These are phyloP conservation scores for Zygotorulaspora mrakii DNA, from an alignment of 1,139 yeast species.

Conservation along the genomic window DNA sequence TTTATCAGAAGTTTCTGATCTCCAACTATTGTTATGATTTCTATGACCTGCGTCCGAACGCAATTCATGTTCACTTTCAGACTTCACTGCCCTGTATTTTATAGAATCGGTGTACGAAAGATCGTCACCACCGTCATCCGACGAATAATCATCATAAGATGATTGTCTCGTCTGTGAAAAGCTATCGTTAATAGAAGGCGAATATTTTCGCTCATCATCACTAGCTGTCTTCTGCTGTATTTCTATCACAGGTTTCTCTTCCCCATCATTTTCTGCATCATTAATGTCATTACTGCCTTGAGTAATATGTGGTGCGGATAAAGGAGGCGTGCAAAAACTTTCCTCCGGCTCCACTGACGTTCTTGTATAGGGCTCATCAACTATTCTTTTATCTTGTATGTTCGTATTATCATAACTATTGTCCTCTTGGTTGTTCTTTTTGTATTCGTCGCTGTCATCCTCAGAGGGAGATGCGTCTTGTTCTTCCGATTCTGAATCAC, in stretches of 20 bases:
- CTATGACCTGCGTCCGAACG: neutral
- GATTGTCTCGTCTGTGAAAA: neutral
- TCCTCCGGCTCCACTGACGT: too few species aligned
- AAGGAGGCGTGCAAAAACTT: too few species aligned
- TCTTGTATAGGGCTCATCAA: too few species aligned
- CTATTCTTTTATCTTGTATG: too few species aligned
- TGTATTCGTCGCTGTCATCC: neutral
- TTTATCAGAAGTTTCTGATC: too few species aligned
- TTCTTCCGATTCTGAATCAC: neutral
- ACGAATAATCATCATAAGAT: slow-evolving; percentile 3
- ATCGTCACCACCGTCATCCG: slow-evolving; percentile 17
- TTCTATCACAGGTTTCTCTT: too few species aligned
- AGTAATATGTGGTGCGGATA: too few species aligned
- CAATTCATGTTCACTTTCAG: slow-evolving; percentile 7
- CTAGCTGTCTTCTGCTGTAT: too few species aligned
- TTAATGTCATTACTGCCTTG: too few species aligned
- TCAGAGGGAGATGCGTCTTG: neutral
- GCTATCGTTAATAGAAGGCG: too few species aligned
- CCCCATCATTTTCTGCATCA: neutral
- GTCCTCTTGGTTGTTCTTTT: neutral
- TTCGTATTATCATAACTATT: neutral
- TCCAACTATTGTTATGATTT: too few species aligned
- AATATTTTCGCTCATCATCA: too few species aligned
- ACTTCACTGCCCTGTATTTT: slow-evolving; percentile 12
- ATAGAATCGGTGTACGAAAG: slow-evolving; percentile 22